Conservation (phyloP, 2,329 filamentous ascomycete species). For the Colletotrichum eleusines region DNA sequence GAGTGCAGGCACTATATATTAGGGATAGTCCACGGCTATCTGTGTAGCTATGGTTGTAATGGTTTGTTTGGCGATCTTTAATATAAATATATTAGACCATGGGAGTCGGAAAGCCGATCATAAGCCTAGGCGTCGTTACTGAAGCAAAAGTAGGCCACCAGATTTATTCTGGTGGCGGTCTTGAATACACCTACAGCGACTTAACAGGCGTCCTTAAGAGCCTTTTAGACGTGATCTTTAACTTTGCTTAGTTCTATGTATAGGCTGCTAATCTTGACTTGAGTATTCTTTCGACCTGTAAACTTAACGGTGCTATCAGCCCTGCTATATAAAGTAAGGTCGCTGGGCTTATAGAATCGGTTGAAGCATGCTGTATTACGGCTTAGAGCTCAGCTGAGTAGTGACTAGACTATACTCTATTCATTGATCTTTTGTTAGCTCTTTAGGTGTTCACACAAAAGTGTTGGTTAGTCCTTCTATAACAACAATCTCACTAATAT, state of each 20-base stretch:
- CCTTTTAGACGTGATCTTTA: neutral
- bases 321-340: slow-evolving; percentile 11
- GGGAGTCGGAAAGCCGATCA: neutral
- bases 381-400: neutral
- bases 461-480: slow-evolving; percentile 41
- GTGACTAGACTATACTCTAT: neutral
- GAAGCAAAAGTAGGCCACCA: slow-evolving; percentile 19
- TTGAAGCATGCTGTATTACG: neutral
- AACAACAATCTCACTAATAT: slow-evolving; percentile 39
- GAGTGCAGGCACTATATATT: slow-evolving; percentile 40
- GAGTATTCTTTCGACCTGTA: too few species aligned
- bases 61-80: neutral
- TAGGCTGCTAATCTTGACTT: slow-evolving; percentile 41
- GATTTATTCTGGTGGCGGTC: neutral
- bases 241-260: slow-evolving; percentile 18
- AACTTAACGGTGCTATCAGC: slow-evolving; percentile 10
- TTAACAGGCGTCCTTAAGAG: neutral
- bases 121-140: neutral
- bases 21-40: slow-evolving; percentile 31
- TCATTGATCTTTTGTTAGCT: neutral
- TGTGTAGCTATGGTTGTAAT: neutral
- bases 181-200: slow-evolving; percentile 17
- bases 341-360: slow-evolving; percentile 30
- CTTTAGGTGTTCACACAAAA: slow-evolving; percentile 30
- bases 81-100: neutral